A percentile compares a stretch with the other conserved stretches of the same genome.
Evolutionary conservation across 2,329 filamentous ascomycete genomes (phyloP).

Genomic region (Cladosporium sp.): DNA sequence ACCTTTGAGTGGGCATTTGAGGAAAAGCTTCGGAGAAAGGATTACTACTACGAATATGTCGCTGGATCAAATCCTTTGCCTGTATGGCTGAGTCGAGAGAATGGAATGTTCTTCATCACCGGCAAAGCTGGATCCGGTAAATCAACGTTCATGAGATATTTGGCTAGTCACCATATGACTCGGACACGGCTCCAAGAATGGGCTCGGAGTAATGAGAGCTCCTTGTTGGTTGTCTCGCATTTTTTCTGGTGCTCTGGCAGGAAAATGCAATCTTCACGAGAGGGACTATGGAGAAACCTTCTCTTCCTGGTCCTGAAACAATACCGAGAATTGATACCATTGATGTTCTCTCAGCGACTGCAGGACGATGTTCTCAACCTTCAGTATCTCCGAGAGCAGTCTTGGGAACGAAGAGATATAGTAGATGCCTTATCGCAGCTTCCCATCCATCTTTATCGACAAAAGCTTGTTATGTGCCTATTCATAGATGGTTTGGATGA

Average conservation of each 20-base stretch:
- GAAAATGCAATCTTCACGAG: slow-evolving; percentile 8
- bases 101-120: background rate
- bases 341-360: background rate
- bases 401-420: background rate
- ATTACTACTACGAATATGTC: background rate
- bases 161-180: background rate
- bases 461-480: background rate
- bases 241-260: slow-evolving; percentile 16
- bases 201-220: background rate
- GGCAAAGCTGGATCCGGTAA: background rate
- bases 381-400: background rate
- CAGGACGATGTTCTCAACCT: background rate
- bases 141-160: background rate
- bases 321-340: background rate
- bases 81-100: background rate
- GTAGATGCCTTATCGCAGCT: background rate
- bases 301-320: slow-evolving; percentile 11
- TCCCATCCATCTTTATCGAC: background rate
- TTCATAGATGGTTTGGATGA: background rate
- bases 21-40: background rate
- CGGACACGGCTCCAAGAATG: background rate
- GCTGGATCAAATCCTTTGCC: background rate
- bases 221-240: background rate
- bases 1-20: background rate
- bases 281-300: slow-evolving; percentile 15